These are phyloP conservation scores for Cyamopsis tetragonoloba DNA, from an alignment of 306 rosid species.

Conservation along the genomic window DNA sequence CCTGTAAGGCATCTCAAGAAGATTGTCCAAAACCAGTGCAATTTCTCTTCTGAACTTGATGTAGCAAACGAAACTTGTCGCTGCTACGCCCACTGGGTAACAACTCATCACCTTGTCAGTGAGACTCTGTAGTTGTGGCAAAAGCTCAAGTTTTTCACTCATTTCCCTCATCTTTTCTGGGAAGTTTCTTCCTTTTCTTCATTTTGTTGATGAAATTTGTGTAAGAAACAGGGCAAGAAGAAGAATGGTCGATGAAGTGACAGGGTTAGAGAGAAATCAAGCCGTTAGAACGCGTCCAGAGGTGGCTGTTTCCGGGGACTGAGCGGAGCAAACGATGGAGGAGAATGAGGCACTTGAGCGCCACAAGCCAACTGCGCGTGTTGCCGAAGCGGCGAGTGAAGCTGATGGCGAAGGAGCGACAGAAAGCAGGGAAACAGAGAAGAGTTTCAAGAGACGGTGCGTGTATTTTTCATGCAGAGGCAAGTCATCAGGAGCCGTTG, in stretches of 20 bases:
- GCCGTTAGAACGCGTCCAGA: slow-evolving; percentile 47
- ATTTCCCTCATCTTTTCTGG: slow-evolving; percentile 44
- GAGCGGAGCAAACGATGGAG: slow-evolving; percentile 73
- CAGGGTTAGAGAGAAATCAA: slow-evolving; percentile 58
- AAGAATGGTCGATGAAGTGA: slow-evolving; percentile 46
- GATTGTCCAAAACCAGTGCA: slow-evolving; percentile 47
- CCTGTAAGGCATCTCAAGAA: slow-evolving; percentile 56
- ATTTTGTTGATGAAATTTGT: slow-evolving; percentile 35
- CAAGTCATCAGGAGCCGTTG: slow-evolving; percentile 60
- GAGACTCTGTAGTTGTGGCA: slow-evolving; percentile 61
- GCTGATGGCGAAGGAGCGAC: slow-evolving; percentile 46
- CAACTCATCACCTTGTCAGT: slow-evolving; percentile 70
- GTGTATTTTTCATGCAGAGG: slow-evolving; percentile 59
- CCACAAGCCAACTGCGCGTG: slow-evolving; percentile 71
- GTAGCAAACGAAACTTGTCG: slow-evolving; percentile 42
- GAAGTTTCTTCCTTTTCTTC: background rate
- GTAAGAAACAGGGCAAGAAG: slow-evolving; percentile 6
- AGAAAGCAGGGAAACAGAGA: slow-evolving; percentile 58
- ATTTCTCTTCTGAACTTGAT: slow-evolving; percentile 39
- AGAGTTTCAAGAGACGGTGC: slow-evolving; percentile 51
- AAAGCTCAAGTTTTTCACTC: slow-evolving; percentile 43
- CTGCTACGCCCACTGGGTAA: slow-evolving; percentile 41
- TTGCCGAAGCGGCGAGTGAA: slow-evolving; percentile 65
- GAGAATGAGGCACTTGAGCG: slow-evolving; percentile 75
- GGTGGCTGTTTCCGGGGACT: slow-evolving; percentile 33